Evolutionary conservation across 1,284 basidiomycete species (phyloP), one percentile per base, ranked within the genome.

Genomic region (Singerocomus rubriflavus): DNA sequence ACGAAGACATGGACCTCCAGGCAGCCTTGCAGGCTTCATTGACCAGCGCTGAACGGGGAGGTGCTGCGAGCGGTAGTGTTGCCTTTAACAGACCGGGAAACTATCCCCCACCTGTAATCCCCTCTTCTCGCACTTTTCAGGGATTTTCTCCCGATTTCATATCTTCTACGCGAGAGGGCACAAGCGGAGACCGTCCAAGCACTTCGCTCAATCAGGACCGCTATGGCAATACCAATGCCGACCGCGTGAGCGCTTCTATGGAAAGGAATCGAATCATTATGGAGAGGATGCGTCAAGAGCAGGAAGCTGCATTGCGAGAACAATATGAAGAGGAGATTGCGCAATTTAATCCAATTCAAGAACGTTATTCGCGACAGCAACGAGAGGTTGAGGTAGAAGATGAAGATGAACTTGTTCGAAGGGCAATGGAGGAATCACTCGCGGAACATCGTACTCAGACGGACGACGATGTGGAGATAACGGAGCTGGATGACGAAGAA

Each of bases 1-100:
- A 91, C 57, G 93, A 94, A 66, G 93, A 96, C 67, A 80, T 84
- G 58, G 90, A 93, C 52, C 78, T 96, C 0, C 91, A 95, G 64
- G 85, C 84, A 6, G 93, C 90, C 2, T 70, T 95, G 43, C 88
- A 90, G 60, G 93, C 92, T 1, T 90, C 86, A 2, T 63, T 91
- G 16, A 71, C 71, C 62, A 66, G 67, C 35, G n/a, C 52, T 34
- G 40, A 46, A 26, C 44, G 27, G 39, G 36, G 40, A 21, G 40
- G 40, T 21, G 27, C 27, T 30, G n/a, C 52, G 32, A 53, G 34
- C 44, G 34, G 44, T 16, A 37, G 48, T 14, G 4, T 34, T 40
- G 30, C 51, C 38, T 51, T 55, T 48, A 45, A 57, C 48, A 50
- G 52, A 32, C 44, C 48, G 21, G 46, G 56, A 33, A 37, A 52